Conservation (phyloP, 495 filamentous ascomycete genomes). For the Penicillium cataractarum region DNA sequence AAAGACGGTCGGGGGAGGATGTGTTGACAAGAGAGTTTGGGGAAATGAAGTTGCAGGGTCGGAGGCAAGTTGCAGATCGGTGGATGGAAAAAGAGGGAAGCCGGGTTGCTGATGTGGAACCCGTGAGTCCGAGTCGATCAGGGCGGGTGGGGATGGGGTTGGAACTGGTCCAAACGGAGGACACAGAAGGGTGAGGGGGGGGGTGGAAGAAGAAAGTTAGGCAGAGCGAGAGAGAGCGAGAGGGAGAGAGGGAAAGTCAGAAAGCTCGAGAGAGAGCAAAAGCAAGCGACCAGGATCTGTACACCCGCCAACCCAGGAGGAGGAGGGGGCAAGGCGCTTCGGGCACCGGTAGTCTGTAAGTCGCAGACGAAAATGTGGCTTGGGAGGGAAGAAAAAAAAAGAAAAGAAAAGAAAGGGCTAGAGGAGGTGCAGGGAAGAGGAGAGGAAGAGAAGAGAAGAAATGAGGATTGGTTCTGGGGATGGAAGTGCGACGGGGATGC, state of each 20-base stretch:
- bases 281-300: not conserved
- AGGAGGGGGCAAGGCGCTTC: constrained; percentile 39
- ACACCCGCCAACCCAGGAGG: not conserved
- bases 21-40: constrained; percentile 1
- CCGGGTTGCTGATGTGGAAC: constrained; percentile 33
- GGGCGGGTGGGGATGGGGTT: constrained; percentile 37
- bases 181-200: constrained; percentile 16
- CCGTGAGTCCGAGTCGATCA: constrained; percentile 33
- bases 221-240: constrained; percentile 28
- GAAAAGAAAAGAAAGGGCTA: not conserved
- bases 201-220: constrained; percentile 25
- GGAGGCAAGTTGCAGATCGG: constrained; percentile 19
- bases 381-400: not conserved
- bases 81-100: constrained; percentile 26
- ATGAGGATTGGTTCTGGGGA: constrained; percentile 27
- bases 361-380: constrained; percentile 33
- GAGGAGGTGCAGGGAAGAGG: constrained; percentile 34
- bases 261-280: constrained; percentile 2
- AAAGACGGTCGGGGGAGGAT: not conserved
- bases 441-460: not conserved
- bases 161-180: constrained; percentile 23
- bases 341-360: constrained; percentile 41
- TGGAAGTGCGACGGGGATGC: constrained; percentile 48
- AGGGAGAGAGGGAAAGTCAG: not conserved
- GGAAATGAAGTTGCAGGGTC: constrained; percentile 15